phyloP scores from a whole-genome alignment of 2,329 filamentous ascomycete genomes.

The Phialophora chinensis region DNA sequence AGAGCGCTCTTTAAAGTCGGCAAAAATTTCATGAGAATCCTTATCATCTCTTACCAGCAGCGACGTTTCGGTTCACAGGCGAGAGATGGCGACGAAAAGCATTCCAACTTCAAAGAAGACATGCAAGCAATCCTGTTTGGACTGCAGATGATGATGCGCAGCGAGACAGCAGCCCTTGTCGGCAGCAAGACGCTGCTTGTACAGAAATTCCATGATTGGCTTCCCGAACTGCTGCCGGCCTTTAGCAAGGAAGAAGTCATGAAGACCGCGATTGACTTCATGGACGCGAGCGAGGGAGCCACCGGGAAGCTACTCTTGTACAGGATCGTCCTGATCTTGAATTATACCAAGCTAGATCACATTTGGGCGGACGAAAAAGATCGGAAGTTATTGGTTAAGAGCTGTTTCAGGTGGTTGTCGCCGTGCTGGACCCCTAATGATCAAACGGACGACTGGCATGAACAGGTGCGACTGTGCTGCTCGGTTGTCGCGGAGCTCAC shows the following conservation, averaged over 20 bases:
- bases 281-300: conserved; percentile 85
- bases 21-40: conserved; percentile 89
- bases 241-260: conserved; percentile 84
- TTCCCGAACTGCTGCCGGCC: conserved; percentile 83
- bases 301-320: conserved; percentile 92
- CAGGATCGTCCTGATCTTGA: conserved; percentile 89
- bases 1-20: conserved; percentile 95
- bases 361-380: conserved; percentile 82
- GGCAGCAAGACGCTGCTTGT: conserved; percentile 94
- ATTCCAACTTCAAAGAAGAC: conserved; percentile 76
- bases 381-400: conserved; percentile 73
- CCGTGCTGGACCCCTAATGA: conserved; percentile 86
- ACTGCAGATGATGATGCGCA: conserved; percentile 87
- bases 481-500: conserved; percentile 89
- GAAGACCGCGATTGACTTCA: conserved; percentile 88
- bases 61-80: conserved; percentile 75
- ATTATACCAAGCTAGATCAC: conserved; percentile 76
- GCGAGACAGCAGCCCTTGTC: conserved; percentile 80
- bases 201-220: conserved; percentile 95
- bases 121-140: conserved; percentile 87
- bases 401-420: conserved; percentile 87
- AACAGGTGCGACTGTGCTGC: conserved; percentile 91
- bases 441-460: conserved; percentile 84
- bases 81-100: conserved; percentile 47
- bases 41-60: conserved; percentile 84